These are phyloP conservation scores for Pyrus hybrid DNA, from an alignment of 331 rosid genomes.

Conservation along the genomic window DNA sequence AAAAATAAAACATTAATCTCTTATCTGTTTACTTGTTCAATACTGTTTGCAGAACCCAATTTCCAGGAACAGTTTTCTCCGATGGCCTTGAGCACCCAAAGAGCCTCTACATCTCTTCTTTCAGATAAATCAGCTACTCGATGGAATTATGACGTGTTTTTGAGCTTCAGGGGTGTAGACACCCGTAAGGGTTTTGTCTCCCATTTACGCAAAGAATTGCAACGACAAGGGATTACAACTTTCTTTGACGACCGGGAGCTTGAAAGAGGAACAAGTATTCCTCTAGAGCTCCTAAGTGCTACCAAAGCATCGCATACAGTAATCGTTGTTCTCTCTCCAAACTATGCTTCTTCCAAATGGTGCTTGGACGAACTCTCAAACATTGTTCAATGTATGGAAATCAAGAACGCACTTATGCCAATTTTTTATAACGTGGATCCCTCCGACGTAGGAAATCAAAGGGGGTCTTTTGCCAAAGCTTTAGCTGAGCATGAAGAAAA, in stretches of 20 bases:
- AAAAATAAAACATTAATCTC: too few species aligned
- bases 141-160: neutral
- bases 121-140: neutral
- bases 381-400: too few species aligned
- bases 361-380: neutral
- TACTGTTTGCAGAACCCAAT: too few species aligned
- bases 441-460: too few species aligned
- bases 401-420: too few species aligned
- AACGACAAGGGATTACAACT: neutral
- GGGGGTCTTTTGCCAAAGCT: too few species aligned
- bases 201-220: neutral
- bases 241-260: neutral
- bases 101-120: too few species aligned
- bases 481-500: too few species aligned
- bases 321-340: neutral
- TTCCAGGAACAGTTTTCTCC: too few species aligned
- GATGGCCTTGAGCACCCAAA: too few species aligned
- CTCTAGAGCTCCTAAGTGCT: neutral
- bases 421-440: too few species aligned
- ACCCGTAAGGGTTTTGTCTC: neutral
- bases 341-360: slow-evolving; percentile 8
- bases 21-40: too few species aligned
- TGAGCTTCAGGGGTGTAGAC: neutral
- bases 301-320: neutral
- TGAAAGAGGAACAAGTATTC: neutral